phyloP scores from a whole-genome alignment of 805 yeast genomes.

The Helenozyma rhizophorensis region DNA sequence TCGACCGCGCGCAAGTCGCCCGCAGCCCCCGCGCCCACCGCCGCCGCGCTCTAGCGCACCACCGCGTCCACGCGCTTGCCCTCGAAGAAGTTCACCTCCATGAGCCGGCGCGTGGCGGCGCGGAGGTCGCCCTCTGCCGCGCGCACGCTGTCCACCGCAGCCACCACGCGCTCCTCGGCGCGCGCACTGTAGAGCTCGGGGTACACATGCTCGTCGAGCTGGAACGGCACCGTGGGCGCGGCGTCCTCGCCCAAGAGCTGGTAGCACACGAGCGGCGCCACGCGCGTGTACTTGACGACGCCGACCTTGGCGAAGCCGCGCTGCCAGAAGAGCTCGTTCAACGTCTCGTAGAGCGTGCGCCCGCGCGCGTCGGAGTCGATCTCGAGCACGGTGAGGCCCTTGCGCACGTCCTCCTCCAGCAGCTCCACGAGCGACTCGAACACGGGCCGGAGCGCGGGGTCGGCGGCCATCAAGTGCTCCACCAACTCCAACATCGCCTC shows the following conservation, averaged over 20 bases:
- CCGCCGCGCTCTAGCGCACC: conserved; percentile 19
- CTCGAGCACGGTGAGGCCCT: conserved; percentile 25
- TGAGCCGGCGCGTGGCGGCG: conserved; percentile 21
- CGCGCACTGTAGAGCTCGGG: conserved; percentile 31
- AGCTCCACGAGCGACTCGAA: conserved; percentile 28
- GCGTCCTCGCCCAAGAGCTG: conserved; percentile 26
- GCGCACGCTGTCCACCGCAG: conserved; percentile 17
- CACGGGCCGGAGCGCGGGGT: conserved; percentile 11
- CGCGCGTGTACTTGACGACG: conserved; percentile 20
- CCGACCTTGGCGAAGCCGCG: conserved; percentile 26
- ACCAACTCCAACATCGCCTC: conserved; percentile 18
- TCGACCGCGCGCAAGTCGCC: conserved; percentile 15
- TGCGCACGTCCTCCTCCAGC: conserved; percentile 20
- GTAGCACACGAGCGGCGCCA: conserved; percentile 30
- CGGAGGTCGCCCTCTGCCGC: conserved; percentile 16
- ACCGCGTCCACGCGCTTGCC: conserved; percentile 33
- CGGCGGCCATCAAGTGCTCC: conserved; percentile 12
- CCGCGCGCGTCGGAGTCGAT: conserved; percentile 28
- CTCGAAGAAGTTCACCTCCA: conserved; percentile 34
- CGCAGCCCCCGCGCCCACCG: conserved; percentile 16
- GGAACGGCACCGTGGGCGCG: conserved; percentile 17
- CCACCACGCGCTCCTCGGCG: conserved; percentile 15
- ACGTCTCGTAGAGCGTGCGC: conserved; percentile 25
- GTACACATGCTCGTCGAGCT: conserved; percentile 27
- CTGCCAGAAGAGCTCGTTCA: conserved; percentile 37